Percentiles rank a stretch among this genome's conserved stretches.
phyloP scores from a whole-genome alignment of 2,329 filamentous ascomycete species.

The Apiospora phragmitis region DNA sequence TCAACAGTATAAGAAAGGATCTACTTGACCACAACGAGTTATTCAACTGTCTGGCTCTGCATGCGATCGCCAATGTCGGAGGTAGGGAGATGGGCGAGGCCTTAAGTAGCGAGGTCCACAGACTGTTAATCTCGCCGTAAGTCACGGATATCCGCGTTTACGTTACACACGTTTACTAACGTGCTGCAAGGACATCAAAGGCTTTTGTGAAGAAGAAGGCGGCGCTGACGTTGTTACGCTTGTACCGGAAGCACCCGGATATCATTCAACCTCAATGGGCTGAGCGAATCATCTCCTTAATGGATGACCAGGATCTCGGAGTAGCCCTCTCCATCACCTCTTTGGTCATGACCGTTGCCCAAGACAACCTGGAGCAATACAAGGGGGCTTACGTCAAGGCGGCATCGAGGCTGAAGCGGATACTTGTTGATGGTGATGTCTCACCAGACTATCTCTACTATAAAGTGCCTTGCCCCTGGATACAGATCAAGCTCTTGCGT shows the following conservation, averaged over 20 bases:
- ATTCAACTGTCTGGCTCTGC: slow-evolving; percentile 93
- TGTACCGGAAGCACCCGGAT: slow-evolving; percentile 91
- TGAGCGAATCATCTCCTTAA: slow-evolving; percentile 96
- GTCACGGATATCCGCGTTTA: slow-evolving; percentile 33
- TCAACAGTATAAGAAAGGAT: slow-evolving; percentile 98
- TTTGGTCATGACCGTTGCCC: slow-evolving; percentile 88
- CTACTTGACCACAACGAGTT: slow-evolving; percentile 92
- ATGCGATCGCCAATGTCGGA: slow-evolving; percentile 97
- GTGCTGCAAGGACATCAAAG: slow-evolving; percentile 64
- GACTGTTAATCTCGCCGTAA: slow-evolving; percentile 90
- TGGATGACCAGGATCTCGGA: slow-evolving; percentile 94
- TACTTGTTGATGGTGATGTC: slow-evolving; percentile 88
- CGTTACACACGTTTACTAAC: slow-evolving; percentile 16
- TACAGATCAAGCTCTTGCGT: slow-evolving; percentile 91
- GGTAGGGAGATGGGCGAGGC: slow-evolving; percentile 97
- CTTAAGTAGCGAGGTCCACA: slow-evolving; percentile 86
- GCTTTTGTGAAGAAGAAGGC: slow-evolving; percentile 99
- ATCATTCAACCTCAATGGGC: slow-evolving; percentile 98
- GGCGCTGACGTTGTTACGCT: slow-evolving; percentile 83
- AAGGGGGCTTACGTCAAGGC: slow-evolving; percentile 94
- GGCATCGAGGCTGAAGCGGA: slow-evolving; percentile 82
- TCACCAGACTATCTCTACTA: slow-evolving; percentile 95
- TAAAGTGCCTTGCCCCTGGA: slow-evolving; percentile 98
- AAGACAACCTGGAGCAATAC: slow-evolving; percentile 93
- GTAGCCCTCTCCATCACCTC: slow-evolving; percentile 95